Percentiles rank a stretch among this genome's conserved stretches.
These are phyloP conservation scores for Fagus sylvatica DNA, from an alignment of 306 rosid species.

Conservation along the genomic window DNA sequence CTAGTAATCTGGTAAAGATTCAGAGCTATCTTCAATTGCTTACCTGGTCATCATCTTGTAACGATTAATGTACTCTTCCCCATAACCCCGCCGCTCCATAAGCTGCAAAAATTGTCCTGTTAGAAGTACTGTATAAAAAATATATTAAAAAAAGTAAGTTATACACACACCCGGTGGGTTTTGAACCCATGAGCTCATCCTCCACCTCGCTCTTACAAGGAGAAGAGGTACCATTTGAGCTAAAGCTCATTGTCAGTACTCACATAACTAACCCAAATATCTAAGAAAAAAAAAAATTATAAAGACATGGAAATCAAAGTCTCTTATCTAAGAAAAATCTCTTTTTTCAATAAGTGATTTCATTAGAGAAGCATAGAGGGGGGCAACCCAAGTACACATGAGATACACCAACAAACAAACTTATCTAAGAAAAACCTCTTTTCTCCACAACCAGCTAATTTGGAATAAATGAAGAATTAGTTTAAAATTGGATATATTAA, in stretches of 20 bases:
- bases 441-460: not conserved
- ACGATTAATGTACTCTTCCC: slow-evolving; percentile 80
- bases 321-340: not conserved
- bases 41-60: slow-evolving; percentile 96
- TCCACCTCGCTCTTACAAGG: no score
- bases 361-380: no score
- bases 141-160: slow-evolving; percentile 1
- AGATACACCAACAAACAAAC: no score
- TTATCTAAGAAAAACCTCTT: no score
- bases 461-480: no score
- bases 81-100: slow-evolving; percentile 89
- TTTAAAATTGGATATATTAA: not conserved
- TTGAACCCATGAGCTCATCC: no score
- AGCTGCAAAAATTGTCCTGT: slow-evolving; percentile 53
- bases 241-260: not conserved
- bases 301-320: not conserved
- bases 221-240: no score
- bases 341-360: not conserved
- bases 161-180: no score
- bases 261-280: not conserved
- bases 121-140: slow-evolving; percentile 20
- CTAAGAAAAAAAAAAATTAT: not conserved
- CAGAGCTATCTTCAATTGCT: slow-evolving; percentile 19
- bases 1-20: not conserved
- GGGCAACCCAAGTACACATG: no score